A percentile compares a stretch with the other conserved stretches of the same genome.
Conservation (phyloP, 2,329 filamentous ascomycete species). For the Cytospora schulzeri region DNA sequence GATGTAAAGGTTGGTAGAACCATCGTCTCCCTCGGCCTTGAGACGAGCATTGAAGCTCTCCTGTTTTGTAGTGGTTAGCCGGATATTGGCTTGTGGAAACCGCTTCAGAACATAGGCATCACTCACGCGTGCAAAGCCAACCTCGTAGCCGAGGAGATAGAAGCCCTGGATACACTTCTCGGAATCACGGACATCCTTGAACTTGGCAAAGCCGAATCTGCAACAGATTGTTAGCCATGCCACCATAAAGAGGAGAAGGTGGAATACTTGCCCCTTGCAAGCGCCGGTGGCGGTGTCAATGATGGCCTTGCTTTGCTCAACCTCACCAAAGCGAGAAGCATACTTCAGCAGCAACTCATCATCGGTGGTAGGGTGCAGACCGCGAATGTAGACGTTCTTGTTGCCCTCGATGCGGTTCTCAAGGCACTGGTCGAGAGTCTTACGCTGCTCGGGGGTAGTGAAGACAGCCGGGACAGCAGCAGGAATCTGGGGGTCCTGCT, state of each 20-base stretch:
- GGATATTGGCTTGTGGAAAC: background rate
- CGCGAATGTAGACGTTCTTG: conserved; percentile 97
- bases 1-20: conserved; percentile 94
- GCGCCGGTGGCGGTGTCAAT: conserved; percentile 91
- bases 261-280: conserved; percentile 81
- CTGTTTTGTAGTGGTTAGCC: conserved; percentile 44
- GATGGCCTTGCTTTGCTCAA: conserved; percentile 97
- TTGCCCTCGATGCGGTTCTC: conserved; percentile 91
- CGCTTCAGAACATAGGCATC: conserved; percentile 26
- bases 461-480: conserved; percentile 87
- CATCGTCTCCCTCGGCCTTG: conserved; percentile 89
- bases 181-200: conserved; percentile 81
- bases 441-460: conserved; percentile 80
- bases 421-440: conserved; percentile 90
- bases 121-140: conserved; percentile 88
- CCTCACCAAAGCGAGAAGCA: conserved; percentile 84
- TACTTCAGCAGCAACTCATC: conserved; percentile 85
- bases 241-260: background rate
- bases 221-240: conserved; percentile 35
- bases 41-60: conserved; percentile 98
- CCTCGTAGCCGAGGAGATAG: conserved; percentile 92
- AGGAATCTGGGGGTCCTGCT: conserved; percentile 81
- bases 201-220: conserved; percentile 98
- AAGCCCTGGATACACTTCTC: conserved; percentile 97
- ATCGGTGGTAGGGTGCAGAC: conserved; percentile 91